Evolutionary conservation across 1,139 yeast species (phyloP).

Genomic region (Blastobotrys buckinghamii): DNA sequence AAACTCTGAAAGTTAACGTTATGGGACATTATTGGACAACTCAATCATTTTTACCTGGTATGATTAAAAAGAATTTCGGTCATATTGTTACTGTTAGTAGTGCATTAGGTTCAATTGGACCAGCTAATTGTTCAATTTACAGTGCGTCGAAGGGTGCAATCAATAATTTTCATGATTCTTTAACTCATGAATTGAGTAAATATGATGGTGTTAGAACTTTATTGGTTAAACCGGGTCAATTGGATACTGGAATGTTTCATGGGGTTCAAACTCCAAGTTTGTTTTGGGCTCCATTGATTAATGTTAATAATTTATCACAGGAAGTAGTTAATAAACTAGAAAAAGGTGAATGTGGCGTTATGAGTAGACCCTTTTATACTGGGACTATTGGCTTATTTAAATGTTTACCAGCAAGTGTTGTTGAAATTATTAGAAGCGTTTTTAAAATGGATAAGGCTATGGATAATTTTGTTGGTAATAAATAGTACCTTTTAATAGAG

Average conservation of each 20-base stretch:
- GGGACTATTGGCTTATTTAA: conserved; percentile 59
- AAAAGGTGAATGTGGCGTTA: conserved; percentile 59
- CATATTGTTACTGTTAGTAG: conserved; percentile 56
- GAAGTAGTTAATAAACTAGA: conserved; percentile 49
- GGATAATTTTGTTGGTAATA: conserved; percentile 12
- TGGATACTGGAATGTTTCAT: conserved; percentile 61
- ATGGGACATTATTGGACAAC: conserved; percentile 51
- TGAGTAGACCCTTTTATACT: conserved; percentile 68
- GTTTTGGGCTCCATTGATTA: conserved; percentile 70
- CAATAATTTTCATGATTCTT: conserved; percentile 70
- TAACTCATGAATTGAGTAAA: conserved; percentile 55
- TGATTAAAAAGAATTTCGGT: conserved; percentile 31
- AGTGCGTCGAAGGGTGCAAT: conserved; percentile 85
- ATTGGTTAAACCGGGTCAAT: conserved; percentile 77
- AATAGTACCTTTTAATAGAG: neutral
- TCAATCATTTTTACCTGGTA: conserved; percentile 38
- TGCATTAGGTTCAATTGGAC: conserved; percentile 64
- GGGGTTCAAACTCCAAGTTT: conserved; percentile 64
- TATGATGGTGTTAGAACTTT: conserved; percentile 56
- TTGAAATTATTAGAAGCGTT: conserved; percentile 44
- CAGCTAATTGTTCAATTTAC: conserved; percentile 61
- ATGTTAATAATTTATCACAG: conserved; percentile 55
- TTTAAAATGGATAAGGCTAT: conserved; percentile 55
- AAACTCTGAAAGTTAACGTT: conserved; percentile 49
- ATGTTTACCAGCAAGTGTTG: conserved; percentile 66